Percentiles rank a stretch among this genome's conserved stretches.
Evolutionary conservation across 805 yeast species (phyloP).

Genomic region (Starmerella sp.): DNA sequence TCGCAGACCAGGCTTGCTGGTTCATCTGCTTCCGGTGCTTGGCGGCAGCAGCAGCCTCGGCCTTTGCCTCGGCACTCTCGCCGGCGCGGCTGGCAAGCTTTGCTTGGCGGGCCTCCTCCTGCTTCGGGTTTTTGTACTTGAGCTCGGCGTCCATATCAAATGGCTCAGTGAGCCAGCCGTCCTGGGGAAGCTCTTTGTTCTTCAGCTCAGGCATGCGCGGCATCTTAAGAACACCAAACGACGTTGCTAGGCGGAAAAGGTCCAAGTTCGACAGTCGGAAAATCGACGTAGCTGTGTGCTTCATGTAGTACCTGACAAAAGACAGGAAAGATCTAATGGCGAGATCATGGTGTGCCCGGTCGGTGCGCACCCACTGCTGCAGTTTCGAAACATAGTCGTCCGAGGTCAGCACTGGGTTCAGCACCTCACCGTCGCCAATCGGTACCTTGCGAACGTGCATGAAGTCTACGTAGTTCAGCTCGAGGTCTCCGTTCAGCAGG

Average conservation of each 20-base stretch:
- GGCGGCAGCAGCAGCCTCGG: slow-evolving; percentile 19
- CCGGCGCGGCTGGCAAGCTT: slow-evolving; percentile 39
- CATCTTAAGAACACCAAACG: slow-evolving; percentile 69
- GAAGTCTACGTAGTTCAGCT: slow-evolving; percentile 70
- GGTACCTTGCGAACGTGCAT: slow-evolving; percentile 59
- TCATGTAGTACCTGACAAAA: slow-evolving; percentile 69
- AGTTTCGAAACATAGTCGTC: slow-evolving; percentile 23
- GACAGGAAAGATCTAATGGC: slow-evolving; percentile 75
- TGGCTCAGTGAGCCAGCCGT: slow-evolving; percentile 61
- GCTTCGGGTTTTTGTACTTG: slow-evolving; percentile 49
- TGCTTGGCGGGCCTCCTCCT: slow-evolving; percentile 51
- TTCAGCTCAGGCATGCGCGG: slow-evolving; percentile 92
- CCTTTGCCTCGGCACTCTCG: slow-evolving; percentile 26
- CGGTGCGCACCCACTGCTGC: slow-evolving; percentile 52
- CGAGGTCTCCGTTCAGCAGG: slow-evolving; percentile 62
- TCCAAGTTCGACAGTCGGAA: slow-evolving; percentile 66
- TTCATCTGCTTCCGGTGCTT: slow-evolving; percentile 23
- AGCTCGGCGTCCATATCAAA: slow-evolving; percentile 55
- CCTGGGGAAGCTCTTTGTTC: slow-evolving; percentile 44
- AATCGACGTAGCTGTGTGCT: slow-evolving; percentile 79
- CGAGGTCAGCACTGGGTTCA: slow-evolving; percentile 2
- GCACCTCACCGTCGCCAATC: slow-evolving; percentile 29
- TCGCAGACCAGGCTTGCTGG: slow-evolving; percentile 74
- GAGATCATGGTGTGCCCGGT: slow-evolving; percentile 70
- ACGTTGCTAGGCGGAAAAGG: slow-evolving; percentile 55